Conservation (phyloP, 495 filamentous ascomycete genomes). For the Penicillium soppii region DNA sequence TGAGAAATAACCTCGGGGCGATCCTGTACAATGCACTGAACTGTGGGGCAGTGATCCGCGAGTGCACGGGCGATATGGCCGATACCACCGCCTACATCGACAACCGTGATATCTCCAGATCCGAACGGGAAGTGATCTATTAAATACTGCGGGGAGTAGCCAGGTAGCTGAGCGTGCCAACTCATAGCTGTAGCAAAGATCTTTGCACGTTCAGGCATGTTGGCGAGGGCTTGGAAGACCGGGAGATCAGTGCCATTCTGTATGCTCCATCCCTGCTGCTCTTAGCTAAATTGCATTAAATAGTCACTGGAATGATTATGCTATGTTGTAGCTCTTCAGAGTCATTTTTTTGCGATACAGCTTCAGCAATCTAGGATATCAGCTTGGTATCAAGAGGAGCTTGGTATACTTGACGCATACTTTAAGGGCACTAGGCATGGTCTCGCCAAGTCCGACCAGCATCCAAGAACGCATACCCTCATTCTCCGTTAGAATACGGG, state of each 20-base stretch:
- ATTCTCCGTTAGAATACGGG: conserved; percentile 42
- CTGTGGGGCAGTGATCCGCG: conserved; percentile 33
- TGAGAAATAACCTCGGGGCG: conserved; percentile 43
- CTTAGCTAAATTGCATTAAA: background rate
- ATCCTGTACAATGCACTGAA: conserved; percentile 58
- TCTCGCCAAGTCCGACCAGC: conserved; percentile 47
- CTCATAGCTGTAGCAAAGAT: conserved; percentile 32
- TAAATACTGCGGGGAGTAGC: conserved; percentile 47
- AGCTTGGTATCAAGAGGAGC: background rate
- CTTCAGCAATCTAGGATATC: conserved; percentile 6
- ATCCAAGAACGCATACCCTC: conserved; percentile 46
- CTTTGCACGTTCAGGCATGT: conserved; percentile 15
- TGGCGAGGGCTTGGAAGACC: conserved; percentile 13
- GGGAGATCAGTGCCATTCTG: conserved; percentile 11
- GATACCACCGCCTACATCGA: conserved; percentile 55
- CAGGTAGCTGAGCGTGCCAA: conserved; percentile 48
- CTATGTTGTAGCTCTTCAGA: conserved; percentile 6
- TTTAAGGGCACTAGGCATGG: conserved; percentile 5
- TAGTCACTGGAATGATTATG: background rate
- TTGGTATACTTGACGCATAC: background rate
- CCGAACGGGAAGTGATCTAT: conserved; percentile 45
- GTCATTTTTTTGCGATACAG: background rate
- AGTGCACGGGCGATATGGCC: conserved; percentile 51
- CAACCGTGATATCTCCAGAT: conserved; percentile 42
- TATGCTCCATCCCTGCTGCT: conserved; percentile 16